phyloP scores from a whole-genome alignment of 441 rosid genomes.

The Iberis amara region DNA sequence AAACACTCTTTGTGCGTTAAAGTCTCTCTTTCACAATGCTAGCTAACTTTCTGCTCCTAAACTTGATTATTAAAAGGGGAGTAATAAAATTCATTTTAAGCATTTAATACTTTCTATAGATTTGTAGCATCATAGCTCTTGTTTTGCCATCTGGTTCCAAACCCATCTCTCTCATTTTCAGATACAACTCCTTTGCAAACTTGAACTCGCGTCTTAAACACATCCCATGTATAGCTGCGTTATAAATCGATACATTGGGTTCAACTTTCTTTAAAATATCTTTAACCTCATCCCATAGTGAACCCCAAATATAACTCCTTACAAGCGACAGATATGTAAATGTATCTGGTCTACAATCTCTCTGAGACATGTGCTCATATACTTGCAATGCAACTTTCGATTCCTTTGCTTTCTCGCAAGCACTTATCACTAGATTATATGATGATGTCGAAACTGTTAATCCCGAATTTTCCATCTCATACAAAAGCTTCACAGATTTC shows the following conservation, averaged over 20 bases:
- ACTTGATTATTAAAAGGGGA: too few species aligned
- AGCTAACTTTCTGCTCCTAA: too few species aligned
- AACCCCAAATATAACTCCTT: slow-evolving; percentile 76
- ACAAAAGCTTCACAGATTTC: slow-evolving; percentile 64
- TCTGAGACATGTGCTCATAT: slow-evolving; percentile 59
- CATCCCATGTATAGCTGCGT: slow-evolving; percentile 68
- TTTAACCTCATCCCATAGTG: slow-evolving; percentile 63
- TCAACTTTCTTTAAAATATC: slow-evolving; percentile 55
- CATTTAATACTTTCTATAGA: slow-evolving; percentile 32
- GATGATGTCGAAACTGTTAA: slow-evolving; percentile 44
- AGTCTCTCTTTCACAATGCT: too few species aligned
- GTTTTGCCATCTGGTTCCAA: slow-evolving; percentile 68
- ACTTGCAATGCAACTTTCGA: slow-evolving; percentile 66
- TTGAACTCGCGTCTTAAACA: slow-evolving; percentile 53
- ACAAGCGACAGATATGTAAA: slow-evolving; percentile 61
- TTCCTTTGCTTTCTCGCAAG: slow-evolving; percentile 68
- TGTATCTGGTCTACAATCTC: slow-evolving; percentile 47
- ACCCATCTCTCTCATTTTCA: slow-evolving; percentile 51
- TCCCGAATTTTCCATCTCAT: slow-evolving; percentile 64
- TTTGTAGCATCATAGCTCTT: slow-evolving; percentile 67
- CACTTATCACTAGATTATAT: slow-evolving; percentile 57
- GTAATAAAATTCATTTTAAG: too few species aligned
- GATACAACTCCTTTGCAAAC: slow-evolving; percentile 54
- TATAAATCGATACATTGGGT: slow-evolving; percentile 53
- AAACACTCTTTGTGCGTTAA: too few species aligned